Evolutionary conservation across 345 rosid genomes (phyloP), one percentile per base, ranked within the genome.

Genomic region (Excoecaria agallocha): DNA sequence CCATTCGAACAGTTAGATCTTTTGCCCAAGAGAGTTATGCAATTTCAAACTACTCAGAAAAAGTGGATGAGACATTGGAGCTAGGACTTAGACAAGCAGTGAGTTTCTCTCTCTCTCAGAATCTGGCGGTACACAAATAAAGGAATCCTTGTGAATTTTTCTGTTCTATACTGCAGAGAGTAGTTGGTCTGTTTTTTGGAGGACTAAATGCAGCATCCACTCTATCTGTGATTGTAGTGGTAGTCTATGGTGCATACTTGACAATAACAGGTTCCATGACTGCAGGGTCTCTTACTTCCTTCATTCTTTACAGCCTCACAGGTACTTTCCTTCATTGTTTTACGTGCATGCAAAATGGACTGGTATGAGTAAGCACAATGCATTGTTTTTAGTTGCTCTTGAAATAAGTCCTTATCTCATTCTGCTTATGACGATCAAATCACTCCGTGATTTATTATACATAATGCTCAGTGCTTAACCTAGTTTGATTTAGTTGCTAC

Each of bases 241-340:
- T 92, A 57, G 82, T 89, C 58, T 92, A 94, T 75, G 98, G 97
- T 73, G 97, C 97, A 12, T 85, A 89, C 83, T 84, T 92, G 79
- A 89, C 98, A 25, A 94, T 94, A 73, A 83, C 77, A 45, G 97
- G 97, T 78, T 82, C 86, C 80, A 78, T 94, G 95, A 92, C 97
- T 4, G 87, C 87, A 0, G 98, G 98, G 55, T 81, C 93, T 30
- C 97, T 94, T 73, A 94, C 97, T 57, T 94, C 98, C 74, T 94
- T 94, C 89, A 92, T 94, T 69, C 97, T 94, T 76, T 92, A 94
- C 65, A 94, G 98, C 69, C 94, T 92, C 78, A 94, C 97, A 74
- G 98, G 98, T 94, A 85, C 17, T 62, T 49, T 50, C 72, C 11
- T 70, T 62, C n/a, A 24, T 37, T 70, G 52, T 49, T 54, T 62